A percentile compares a stretch with the other conserved stretches of the same genome.
Conservation (phyloP, 208 protist species). For the Acanthamoeba rhysodes region DNA sequence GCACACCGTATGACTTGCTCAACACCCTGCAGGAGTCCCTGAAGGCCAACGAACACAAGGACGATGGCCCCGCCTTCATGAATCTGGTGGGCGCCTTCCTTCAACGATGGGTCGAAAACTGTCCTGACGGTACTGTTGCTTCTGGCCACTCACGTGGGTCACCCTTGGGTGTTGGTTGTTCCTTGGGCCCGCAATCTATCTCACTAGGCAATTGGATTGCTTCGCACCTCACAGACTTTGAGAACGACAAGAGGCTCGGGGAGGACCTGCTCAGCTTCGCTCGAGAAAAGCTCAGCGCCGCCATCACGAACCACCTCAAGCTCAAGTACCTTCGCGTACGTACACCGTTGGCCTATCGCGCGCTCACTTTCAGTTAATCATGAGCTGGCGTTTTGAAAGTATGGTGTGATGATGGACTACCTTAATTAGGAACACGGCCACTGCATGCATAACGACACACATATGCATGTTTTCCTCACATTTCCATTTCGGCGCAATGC, state of each 20-base stretch:
- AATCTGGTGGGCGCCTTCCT: background rate
- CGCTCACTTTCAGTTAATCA: too few relatives aligned
- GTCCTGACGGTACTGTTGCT: background rate
- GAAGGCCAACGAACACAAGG: background rate
- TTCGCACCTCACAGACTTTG: background rate
- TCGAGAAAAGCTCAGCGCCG: background rate
- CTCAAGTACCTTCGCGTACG: constrained; percentile 16
- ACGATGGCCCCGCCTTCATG: background rate
- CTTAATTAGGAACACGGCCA: too few relatives aligned
- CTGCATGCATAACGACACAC: too few relatives aligned
- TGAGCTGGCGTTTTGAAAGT: too few relatives aligned
- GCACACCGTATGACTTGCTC: background rate
- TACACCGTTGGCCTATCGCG: background rate
- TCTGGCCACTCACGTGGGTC: background rate
- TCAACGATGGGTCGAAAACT: background rate
- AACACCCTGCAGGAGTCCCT: background rate
- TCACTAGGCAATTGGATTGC: too few relatives aligned
- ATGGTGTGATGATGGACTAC: too few relatives aligned
- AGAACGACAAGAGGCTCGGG: background rate
- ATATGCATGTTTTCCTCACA: too few relatives aligned
- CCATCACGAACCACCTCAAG: background rate
- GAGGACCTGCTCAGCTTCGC: constrained; percentile 21
- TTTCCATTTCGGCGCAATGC: too few relatives aligned
- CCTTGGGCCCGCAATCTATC: too few relatives aligned
- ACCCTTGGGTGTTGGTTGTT: too few relatives aligned